A percentile compares a stretch with the other conserved stretches of the same genome.
phyloP scores from a whole-genome alignment of 2,329 filamentous ascomycete genomes.

The Diaporthe amygdali region DNA sequence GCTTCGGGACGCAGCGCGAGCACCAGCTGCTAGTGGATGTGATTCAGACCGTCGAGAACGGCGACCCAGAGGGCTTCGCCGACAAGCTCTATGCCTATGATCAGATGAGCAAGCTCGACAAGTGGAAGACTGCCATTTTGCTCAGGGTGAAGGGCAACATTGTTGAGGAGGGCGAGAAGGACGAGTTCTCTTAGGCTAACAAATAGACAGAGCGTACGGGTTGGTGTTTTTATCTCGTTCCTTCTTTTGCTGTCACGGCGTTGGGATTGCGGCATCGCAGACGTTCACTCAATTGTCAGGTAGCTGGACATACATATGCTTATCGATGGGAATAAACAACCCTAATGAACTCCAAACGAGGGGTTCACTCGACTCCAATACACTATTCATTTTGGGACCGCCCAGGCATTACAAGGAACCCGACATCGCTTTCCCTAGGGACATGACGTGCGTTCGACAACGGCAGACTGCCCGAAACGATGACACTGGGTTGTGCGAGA shows the following conservation, averaged over 20 bases:
- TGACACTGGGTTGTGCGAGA: background rate
- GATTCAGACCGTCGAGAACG: constrained; percentile 73
- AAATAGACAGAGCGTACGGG: background rate
- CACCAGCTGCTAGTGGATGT: constrained; percentile 82
- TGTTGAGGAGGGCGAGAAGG: constrained; percentile 52
- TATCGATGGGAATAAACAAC: background rate
- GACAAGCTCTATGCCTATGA: constrained; percentile 90
- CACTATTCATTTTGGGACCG: background rate
- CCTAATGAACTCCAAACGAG: background rate
- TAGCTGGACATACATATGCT: background rate
- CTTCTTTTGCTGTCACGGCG: constrained; percentile 4
- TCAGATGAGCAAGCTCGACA: constrained; percentile 90
- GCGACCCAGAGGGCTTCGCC: constrained; percentile 81
- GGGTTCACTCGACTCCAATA: background rate
- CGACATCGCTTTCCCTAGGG: background rate
- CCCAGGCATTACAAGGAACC: background rate
- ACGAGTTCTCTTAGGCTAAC: constrained; percentile 39
- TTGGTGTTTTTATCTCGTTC: background rate
- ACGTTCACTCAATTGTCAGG: constrained; percentile 2
- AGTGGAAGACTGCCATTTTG: constrained; percentile 93
- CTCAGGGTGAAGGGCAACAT: constrained; percentile 85
- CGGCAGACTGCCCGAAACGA: background rate
- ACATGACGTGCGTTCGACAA: background rate
- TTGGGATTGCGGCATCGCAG: constrained; percentile 9
- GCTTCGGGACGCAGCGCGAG: constrained; percentile 80